A percentile compares a stretch with the other conserved stretches of the same genome.
These are phyloP conservation scores for Isochrysis galbana DNA, from an alignment of 78 protist genomes.

Conservation along the genomic window DNA sequence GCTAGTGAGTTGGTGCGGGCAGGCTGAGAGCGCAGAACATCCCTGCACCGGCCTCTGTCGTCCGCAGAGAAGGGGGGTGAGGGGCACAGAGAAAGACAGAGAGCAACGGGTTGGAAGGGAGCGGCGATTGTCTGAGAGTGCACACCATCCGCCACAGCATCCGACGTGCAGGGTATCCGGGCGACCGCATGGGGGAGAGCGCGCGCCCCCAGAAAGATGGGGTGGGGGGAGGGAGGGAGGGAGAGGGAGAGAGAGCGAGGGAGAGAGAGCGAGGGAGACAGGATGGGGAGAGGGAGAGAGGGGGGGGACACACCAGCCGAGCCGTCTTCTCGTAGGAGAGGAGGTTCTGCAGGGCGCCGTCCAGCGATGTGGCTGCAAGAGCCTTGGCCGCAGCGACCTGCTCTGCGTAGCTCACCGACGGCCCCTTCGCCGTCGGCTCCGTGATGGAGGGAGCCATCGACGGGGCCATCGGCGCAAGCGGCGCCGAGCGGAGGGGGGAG, in stretches of 20 bases:
- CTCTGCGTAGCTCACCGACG: background rate
- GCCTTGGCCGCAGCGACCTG: background rate
- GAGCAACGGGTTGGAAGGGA: background rate
- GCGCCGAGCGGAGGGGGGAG: no score
- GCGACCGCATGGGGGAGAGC: no score
- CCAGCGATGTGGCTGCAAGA: background rate
- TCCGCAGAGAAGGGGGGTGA: background rate
- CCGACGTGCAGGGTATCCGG: no score
- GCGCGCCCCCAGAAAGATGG: no score
- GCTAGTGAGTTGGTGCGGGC: background rate
- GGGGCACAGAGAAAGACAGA: background rate
- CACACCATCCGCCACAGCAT: no score
- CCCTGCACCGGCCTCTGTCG: background rate
- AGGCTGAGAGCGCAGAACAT: background rate
- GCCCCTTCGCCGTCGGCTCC: background rate
- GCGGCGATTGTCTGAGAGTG: background rate
- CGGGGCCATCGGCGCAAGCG: no score
- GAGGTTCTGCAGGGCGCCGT: slow-evolving; percentile 25
- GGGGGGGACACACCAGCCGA: slow-evolving; percentile 14
- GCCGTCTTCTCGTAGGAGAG: slow-evolving; percentile 17
- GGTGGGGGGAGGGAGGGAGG: background rate
- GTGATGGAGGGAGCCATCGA: no score
- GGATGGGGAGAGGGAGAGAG: background rate
- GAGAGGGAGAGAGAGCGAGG: background rate
- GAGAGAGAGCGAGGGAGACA: background rate